phyloP scores from a whole-genome alignment of 331 rosid genomes.

The Phaseolus coccineus region DNA sequence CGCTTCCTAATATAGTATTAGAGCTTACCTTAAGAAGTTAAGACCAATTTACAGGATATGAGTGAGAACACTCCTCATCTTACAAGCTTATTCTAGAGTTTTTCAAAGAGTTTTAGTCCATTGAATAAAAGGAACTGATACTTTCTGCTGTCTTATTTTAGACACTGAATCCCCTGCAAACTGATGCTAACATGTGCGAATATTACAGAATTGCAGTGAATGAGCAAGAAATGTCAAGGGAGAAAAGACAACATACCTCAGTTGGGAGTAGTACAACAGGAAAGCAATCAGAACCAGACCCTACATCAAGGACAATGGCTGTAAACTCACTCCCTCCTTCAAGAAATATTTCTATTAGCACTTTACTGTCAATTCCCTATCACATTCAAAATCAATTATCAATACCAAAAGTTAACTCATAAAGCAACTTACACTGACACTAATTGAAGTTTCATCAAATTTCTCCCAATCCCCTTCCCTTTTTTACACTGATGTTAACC shows the following conservation, averaged over 20 bases:
- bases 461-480: no score
- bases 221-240: conserved; percentile 32
- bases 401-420: conserved; percentile 20
- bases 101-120: not conserved
- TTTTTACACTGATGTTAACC: no score
- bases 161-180: conserved; percentile 5
- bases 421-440: no score
- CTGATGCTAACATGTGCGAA: conserved; percentile 9
- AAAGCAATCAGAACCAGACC: conserved; percentile 70
- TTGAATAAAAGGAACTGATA: conserved; percentile 1
- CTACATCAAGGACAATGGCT: conserved; percentile 92
- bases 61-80: no score
- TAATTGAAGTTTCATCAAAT: no score
- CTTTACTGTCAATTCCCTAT: conserved; percentile 87
- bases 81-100: no score
- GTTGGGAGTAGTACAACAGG: conserved; percentile 95
- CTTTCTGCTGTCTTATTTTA: not conserved
- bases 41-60: no score
- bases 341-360: conserved; percentile 86
- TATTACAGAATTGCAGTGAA: conserved; percentile 36
- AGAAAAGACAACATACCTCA: conserved; percentile 59
- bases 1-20: no score
- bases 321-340: conserved; percentile 98
- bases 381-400: conserved; percentile 43
- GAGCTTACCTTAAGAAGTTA: no score